Conservation (phyloP, 768 basidiomycete genomes). For the Filobasidium floriforme region DNA sequence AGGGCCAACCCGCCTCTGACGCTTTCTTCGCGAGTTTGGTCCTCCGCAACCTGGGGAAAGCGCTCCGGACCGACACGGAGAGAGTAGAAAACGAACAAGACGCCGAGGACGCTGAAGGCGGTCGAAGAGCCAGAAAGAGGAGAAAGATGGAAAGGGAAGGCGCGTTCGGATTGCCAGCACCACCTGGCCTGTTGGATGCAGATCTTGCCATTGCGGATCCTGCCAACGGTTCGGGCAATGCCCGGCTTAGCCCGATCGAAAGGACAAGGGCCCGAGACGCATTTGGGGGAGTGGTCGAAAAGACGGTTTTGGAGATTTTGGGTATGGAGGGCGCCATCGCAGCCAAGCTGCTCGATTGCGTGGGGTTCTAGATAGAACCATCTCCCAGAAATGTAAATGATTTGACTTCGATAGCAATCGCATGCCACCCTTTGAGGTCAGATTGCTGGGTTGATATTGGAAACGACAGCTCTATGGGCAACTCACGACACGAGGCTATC, state of each 20-base stretch:
- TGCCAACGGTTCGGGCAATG: not conserved
- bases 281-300: not conserved
- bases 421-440: too few relatives aligned
- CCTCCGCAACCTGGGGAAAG: constrained; percentile 73
- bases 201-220: not conserved
- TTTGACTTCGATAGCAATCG: too few relatives aligned
- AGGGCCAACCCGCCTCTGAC: constrained; percentile 54
- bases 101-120: constrained; percentile 14
- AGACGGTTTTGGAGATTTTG: constrained; percentile 1
- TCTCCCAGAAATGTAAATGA: too few relatives aligned
- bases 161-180: constrained; percentile 79
- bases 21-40: constrained; percentile 68
- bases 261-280: not conserved
- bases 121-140: constrained; percentile 22
- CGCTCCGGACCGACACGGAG: constrained; percentile 50
- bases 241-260: not conserved
- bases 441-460: too few relatives aligned
- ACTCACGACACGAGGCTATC: too few relatives aligned
- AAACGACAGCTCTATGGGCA: too few relatives aligned
- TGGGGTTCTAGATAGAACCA: not conserved
- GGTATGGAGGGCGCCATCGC: constrained; percentile 2
- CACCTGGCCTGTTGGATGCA: constrained; percentile 53
- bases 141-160: constrained; percentile 55
- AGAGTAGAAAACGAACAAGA: constrained; percentile 17
- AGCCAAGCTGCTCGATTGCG: not conserved